Percentiles rank a stretch among this genome's conserved stretches.
phyloP scores from a whole-genome alignment of 805 yeast species.

The Nakazawaea pomicola region DNA sequence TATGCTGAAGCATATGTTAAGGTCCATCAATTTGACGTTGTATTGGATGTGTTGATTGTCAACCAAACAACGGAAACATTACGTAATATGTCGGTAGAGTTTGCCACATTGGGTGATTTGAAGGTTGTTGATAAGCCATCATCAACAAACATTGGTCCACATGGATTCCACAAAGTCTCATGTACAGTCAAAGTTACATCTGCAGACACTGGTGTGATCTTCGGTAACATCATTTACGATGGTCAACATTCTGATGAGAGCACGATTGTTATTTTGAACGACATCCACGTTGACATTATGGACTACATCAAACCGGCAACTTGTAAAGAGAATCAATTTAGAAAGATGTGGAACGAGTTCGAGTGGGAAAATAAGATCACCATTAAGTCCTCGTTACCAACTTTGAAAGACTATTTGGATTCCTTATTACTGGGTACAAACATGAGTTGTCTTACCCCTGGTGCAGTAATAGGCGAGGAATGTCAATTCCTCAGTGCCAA shows the following conservation, averaged over 20 bases:
- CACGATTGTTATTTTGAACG: conserved; percentile 87
- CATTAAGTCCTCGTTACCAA: conserved; percentile 61
- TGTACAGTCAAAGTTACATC: conserved; percentile 91
- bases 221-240: conserved; percentile 95
- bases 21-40: conserved; percentile 95
- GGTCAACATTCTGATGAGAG: conserved; percentile 91
- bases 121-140: conserved; percentile 91
- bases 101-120: conserved; percentile 93
- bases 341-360: conserved; percentile 98
- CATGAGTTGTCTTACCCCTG: conserved; percentile 91
- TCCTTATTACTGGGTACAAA: conserved; percentile 78
- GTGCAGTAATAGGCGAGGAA: conserved; percentile 84
- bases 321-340: conserved; percentile 83
- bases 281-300: conserved; percentile 93
- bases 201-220: conserved; percentile 96
- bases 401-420: conserved; percentile 74
- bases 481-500: conserved; percentile 93
- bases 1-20: conserved; percentile 96
- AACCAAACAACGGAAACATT: conserved; percentile 91
- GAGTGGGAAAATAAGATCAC: conserved; percentile 99
- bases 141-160: conserved; percentile 91
- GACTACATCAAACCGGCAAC: conserved; percentile 96
- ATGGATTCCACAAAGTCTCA: conserved; percentile 87
- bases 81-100: conserved; percentile 87
- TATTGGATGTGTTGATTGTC: conserved; percentile 86